phyloP scores from a whole-genome alignment of 2,329 filamentous ascomycete genomes.

The Phaeomoniella chlamydospora region DNA sequence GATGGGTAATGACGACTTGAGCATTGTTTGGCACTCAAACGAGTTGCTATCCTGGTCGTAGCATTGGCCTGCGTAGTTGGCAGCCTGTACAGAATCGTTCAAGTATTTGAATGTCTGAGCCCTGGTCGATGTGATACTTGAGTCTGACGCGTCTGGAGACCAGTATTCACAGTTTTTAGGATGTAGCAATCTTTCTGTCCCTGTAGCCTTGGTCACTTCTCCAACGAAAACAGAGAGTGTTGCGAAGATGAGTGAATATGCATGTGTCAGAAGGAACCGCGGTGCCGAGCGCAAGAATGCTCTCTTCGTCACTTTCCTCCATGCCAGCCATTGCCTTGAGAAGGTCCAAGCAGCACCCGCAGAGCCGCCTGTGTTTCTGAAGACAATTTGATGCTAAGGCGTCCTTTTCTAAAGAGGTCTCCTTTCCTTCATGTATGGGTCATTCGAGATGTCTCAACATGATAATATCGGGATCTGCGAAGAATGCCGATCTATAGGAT shows the following conservation, averaged over 20 bases:
- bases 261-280: slow-evolving; percentile 10
- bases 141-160: too few relatives aligned
- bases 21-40: slow-evolving; percentile 8
- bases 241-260: slow-evolving; percentile 11
- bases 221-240: slow-evolving; percentile 18
- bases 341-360: slow-evolving; percentile 6
- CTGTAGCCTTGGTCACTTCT: slow-evolving; percentile 14
- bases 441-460: too few relatives aligned
- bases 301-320: slow-evolving; percentile 6
- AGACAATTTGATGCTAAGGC: slow-evolving; percentile 9
- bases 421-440: too few relatives aligned
- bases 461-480: too few relatives aligned
- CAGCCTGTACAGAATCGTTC: slow-evolving; percentile 11
- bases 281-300: slow-evolving; percentile 10
- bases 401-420: too few relatives aligned
- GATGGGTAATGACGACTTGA: slow-evolving; percentile 4
- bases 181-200: slow-evolving; percentile 16
- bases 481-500: too few relatives aligned
- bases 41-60: slow-evolving; percentile 7
- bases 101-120: too few relatives aligned
- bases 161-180: slow-evolving; percentile 14
- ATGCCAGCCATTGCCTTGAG: slow-evolving; percentile 5
- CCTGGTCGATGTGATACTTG: too few relatives aligned
- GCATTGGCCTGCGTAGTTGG: slow-evolving; percentile 11
- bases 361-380: slow-evolving; percentile 6